Evolutionary conservation across 495 filamentous ascomycete genomes (phyloP), one percentile per base, ranked within the genome.

Genomic region (Neurospora cerealis): DNA sequence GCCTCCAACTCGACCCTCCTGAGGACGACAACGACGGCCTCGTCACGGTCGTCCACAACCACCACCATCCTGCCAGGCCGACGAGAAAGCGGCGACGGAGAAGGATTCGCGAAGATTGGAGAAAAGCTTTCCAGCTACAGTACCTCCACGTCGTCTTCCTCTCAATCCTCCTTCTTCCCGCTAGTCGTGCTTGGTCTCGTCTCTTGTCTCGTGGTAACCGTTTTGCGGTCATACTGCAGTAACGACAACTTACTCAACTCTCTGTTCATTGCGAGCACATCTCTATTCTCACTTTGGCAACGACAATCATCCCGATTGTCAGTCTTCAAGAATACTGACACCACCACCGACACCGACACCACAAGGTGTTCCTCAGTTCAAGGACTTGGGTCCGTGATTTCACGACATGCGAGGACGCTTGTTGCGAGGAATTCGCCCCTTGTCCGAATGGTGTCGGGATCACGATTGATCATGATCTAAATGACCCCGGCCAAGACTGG

Each of bases 161-260:
- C 72, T 21, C 19, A 66, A 40, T 9, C 66, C 8, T n/a, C 42
- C 38, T 72, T 75, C 74, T 76, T 74, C 73, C 76, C 74, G 71
- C 75, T 82, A 77, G 78, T 75, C 76, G 79, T 74, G 62, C 42
- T 78, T 69, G 76, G 79, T 78, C 79, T 82, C 80, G 79, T 82
- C 75, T 80, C 80, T 78, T 72, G 54, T 74, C 77, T 82, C 73
- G 72, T 75, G 71, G 78, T 69, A 44, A 73, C 32, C 19, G 66
- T 71, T 28, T 41, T 76, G 74, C 73, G 71, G 40, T 70, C 75
- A 21, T 75, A 46, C 8, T 54, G 54, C 54, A 66, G 32, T 2
- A 34, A 5, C 13, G 7, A 34, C 54, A 34, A 66, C 15, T 28
- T 28, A 28, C 40, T 74, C 32, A 77, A 75, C 74, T 71, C 71